phyloP scores from a whole-genome alignment of 345 rosid species.

The Eucalyptus marginata region DNA sequence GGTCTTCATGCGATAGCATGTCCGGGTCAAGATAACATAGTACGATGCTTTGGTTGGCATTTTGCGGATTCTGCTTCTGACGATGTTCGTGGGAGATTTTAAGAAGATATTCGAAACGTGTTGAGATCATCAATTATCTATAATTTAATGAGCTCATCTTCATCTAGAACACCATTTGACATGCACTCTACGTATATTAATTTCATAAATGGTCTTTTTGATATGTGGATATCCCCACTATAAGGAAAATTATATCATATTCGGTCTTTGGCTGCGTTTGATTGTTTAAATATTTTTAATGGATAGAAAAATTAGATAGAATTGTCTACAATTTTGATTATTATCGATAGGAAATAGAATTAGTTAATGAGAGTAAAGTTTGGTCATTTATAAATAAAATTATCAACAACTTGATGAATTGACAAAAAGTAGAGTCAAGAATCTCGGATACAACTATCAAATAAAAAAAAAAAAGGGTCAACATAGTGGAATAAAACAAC shows the following conservation, averaged over 20 bases:
- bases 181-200: neutral
- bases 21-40: neutral
- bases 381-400: neutral
- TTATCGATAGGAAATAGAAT: too few relatives aligned
- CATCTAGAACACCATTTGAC: neutral
- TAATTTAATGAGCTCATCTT: neutral
- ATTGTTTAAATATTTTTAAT: neutral
- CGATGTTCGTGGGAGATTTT: neutral
- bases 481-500: neutral
- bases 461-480: too few relatives aligned
- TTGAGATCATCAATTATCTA: neutral
- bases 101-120: neutral
- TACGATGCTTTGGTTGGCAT: neutral
- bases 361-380: neutral
- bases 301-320: neutral
- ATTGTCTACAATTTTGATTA: too few relatives aligned
- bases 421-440: too few relatives aligned
- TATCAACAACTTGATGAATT: neutral
- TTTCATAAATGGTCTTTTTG: neutral
- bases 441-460: too few relatives aligned
- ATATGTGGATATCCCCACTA: neutral
- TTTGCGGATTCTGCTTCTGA: neutral
- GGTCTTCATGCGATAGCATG: neutral
- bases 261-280: fast-evolving
- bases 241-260: neutral